Base-by-base conservation (phyloP, 139 green algal species). In the Tetradesmus lagerheimii region DNA sequence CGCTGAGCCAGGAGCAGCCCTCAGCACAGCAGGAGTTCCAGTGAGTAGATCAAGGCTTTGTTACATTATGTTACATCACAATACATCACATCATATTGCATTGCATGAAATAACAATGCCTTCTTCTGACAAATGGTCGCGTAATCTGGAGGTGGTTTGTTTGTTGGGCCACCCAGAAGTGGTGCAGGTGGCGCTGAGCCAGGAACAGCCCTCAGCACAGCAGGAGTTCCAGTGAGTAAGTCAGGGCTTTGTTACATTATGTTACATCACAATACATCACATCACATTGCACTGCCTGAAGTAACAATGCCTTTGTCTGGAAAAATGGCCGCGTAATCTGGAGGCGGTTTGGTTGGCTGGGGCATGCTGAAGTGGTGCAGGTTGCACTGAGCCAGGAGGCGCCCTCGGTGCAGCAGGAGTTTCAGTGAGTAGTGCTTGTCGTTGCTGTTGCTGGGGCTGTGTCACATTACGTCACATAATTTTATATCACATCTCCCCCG, bases 151-250 rank as follows among this genome's bases (percentile, higher is more conserved):
- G n/a, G n/a, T n/a, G n/a, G n/a, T n/a, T n/a, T n/a, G n/a, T n/a
- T n/a, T n/a, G n/a, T n/a, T n/a, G n/a, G n/a, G n/a, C n/a, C n/a
- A n/a, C n/a, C n/a, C n/a, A n/a, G n/a, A n/a, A n/a, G n/a, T n/a
- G n/a, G n/a, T n/a, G n/a, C n/a, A 29, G 90, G 90, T 98, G 90
- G 93, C 94, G 11, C 67, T 97, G 43, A 78, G 39, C 47, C 57
- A 83, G 0, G 66, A 85, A 27, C 62, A 74, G 14, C 50, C 41
- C 45, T 78, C 74, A 39, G 79, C 74, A 29, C 47, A 66, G 74
- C 34, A 85, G 34, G 82, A 91, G 67, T 91, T 91, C 81, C 85
- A 37, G 89, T 86, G 71, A 74, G 78, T 4, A 16, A 76, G 9
- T 14, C n/a, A n/a, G n/a, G n/a, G 27, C 4, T 12, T 1, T 78